A percentile compares a stretch with the other conserved stretches of the same genome.
These are phyloP conservation scores for Claviceps africana DNA, from an alignment of 2,329 filamentous ascomycete species.

Conservation along the genomic window DNA sequence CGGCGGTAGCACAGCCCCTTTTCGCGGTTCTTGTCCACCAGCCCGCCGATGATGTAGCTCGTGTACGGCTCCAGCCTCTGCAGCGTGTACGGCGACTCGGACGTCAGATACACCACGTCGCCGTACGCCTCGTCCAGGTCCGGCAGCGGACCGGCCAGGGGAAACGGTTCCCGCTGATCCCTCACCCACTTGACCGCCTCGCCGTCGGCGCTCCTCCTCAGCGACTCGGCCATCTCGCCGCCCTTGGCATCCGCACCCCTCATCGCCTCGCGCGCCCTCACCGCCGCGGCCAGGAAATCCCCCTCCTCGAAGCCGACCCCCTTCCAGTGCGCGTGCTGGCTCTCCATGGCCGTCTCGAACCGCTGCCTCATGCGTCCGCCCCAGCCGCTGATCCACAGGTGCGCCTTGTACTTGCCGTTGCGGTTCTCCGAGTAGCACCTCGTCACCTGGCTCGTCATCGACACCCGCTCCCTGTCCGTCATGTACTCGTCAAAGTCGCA, in stretches of 20 bases:
- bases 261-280: slow-evolving; percentile 57
- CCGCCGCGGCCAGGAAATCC: slow-evolving; percentile 58
- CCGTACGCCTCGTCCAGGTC: slow-evolving; percentile 19
- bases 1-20: slow-evolving; percentile 86
- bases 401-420: slow-evolving; percentile 49
- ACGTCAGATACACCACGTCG: slow-evolving; percentile 71
- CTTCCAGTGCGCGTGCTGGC: slow-evolving; percentile 67
- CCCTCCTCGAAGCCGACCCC: slow-evolving; percentile 58
- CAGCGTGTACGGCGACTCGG: slow-evolving; percentile 78
- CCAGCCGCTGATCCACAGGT: slow-evolving; percentile 69
- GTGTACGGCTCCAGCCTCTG: slow-evolving; percentile 73
- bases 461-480: slow-evolving; percentile 73
- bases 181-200: slow-evolving; percentile 17
- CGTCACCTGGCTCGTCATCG: slow-evolving; percentile 70
- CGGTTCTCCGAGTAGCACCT: slow-evolving; percentile 82
- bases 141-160: slow-evolving; percentile 20
- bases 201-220: slow-evolving; percentile 27
- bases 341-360: slow-evolving; percentile 61
- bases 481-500: slow-evolving; percentile 88
- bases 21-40: slow-evolving; percentile 93
- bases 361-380: slow-evolving; percentile 59
- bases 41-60: slow-evolving; percentile 82
- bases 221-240: slow-evolving; percentile 46
- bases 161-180: slow-evolving; percentile 20
- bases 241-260: slow-evolving; percentile 8